Evolutionary conservation across 176 grass and related monocot species (phyloP), one percentile per base, ranked within the genome.

Genomic region (Paspalum notatum): DNA sequence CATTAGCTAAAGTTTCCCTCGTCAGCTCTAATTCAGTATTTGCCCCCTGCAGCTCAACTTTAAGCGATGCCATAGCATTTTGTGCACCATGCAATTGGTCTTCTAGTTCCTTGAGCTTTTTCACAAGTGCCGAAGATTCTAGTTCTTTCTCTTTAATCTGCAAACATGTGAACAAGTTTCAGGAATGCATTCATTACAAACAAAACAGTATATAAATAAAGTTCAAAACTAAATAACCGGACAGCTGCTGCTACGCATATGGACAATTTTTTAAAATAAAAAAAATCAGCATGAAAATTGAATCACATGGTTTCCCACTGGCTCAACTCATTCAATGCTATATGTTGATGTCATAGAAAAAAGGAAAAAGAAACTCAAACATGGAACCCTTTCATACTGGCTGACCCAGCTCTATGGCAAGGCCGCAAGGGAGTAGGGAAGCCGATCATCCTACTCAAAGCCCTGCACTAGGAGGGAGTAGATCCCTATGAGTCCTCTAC

Each of bases 91-190:
- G 39, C n/a, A 99, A 78, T 58, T 86, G 84, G 9, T 82, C 89
- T 81, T 99, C 83, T 50, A 93, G 96, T 83, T 93, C 84, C 77
- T 74, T 91, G 76, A 93, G 90, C 81, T 68, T 95, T 84, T 75
- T 84, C 60, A 86, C 89, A 75, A 93, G 82, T 26, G 53, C 79
- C 43, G 68, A 58, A 25, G 89, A 86, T 85, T 70, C 84, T 2
- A 79, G 79, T 80, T 90, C 92, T 72, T 76, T 81, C 63, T 90
- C 79, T 84, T 89, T 89, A 62, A 95, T 88, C 96, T 98, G 86
- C 32, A 89, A 60, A 86, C 12, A 47, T 22, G 9, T 73, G 55
- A 64, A 70, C 43, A 86, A 65, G 46, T 58, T 89, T 70, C 14
- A 72, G 55, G 14, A 80, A 82, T 66, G 47, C 37, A 74, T 71